Evolutionary conservation across 345 rosid species (phyloP).

Genomic region (Populus nigra): DNA sequence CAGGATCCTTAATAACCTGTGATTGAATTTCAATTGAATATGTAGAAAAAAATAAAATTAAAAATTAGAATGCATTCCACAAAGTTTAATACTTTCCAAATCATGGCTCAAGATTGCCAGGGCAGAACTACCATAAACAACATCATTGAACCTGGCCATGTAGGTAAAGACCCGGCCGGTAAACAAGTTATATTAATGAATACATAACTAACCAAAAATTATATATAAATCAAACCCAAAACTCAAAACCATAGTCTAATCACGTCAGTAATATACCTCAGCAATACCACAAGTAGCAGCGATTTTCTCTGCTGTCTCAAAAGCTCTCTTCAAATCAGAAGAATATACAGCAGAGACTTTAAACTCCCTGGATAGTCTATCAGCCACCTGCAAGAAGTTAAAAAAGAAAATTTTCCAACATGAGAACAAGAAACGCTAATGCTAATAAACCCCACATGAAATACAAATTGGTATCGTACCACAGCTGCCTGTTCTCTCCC

Average conservation of each 20-base stretch:
- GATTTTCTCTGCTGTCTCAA: constrained; percentile 69
- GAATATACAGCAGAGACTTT: constrained; percentile 63
- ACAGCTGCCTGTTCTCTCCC: constrained; percentile 72
- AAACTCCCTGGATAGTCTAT: constrained; percentile 55
- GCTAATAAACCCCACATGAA: background rate
- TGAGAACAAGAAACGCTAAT: background rate
- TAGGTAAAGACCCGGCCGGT: too few relatives aligned
- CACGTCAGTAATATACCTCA: constrained; percentile 30
- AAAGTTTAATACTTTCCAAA: background rate
- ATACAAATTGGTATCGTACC: constrained; percentile 36
- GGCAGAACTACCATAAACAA: too few relatives aligned
- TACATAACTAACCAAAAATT: background rate
- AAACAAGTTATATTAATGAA: too few relatives aligned
- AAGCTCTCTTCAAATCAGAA: constrained; percentile 84
- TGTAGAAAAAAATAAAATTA: background rate
- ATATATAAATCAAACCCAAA: background rate
- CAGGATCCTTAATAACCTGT: constrained; percentile 66
- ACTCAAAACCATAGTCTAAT: background rate
- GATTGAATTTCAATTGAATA: constrained; percentile 11
- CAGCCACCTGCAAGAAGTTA: constrained; percentile 48
- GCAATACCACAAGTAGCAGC: constrained; percentile 58
- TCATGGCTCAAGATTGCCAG: background rate
- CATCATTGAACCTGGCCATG: too few relatives aligned
- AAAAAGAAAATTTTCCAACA: background rate
- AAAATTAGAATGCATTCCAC: background rate